Percentiles rank a stretch among this genome's conserved stretches.
phyloP scores from a whole-genome alignment of 2,329 filamentous ascomycete genomes.

The Xylariaceae sp. region DNA sequence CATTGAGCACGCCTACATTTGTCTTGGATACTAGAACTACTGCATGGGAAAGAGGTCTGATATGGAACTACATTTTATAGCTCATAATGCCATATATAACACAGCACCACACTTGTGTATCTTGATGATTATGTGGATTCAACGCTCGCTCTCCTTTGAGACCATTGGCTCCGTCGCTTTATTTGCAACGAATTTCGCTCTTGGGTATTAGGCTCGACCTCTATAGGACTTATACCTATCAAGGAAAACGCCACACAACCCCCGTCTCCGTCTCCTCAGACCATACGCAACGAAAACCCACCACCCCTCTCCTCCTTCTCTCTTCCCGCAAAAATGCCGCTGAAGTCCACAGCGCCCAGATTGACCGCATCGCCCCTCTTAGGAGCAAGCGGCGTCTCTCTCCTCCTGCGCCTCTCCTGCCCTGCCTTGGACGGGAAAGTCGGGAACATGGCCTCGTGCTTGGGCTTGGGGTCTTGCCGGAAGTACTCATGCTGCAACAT shows the following conservation, averaged over 20 bases:
- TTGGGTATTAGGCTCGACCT: too few relatives aligned
- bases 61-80: constrained; percentile 17
- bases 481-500: constrained; percentile 84
- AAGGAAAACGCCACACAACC: too few relatives aligned
- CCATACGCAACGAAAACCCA: constrained; percentile 63
- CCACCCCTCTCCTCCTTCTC: constrained; percentile 63
- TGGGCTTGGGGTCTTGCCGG: constrained; percentile 80
- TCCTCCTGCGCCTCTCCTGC: constrained; percentile 72
- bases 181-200: too few relatives aligned
- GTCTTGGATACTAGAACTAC: neutral
- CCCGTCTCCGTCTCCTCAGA: constrained; percentile 27
- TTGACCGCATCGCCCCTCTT: constrained; percentile 63
- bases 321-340: constrained; percentile 65
- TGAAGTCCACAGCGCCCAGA: constrained; percentile 59
- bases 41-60: constrained; percentile 3
- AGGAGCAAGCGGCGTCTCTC: constrained; percentile 79
- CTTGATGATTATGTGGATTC: neutral
- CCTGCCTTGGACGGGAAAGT: constrained; percentile 95
- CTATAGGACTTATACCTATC: too few relatives aligned
- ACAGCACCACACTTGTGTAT: constrained; percentile 2
- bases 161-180: neutral
- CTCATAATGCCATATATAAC: constrained; percentile 19
- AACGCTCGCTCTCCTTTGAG: neutral
- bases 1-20: too few relatives aligned
- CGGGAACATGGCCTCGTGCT: constrained; percentile 88